These are phyloP conservation scores for Monosporascus ibericus DNA, from an alignment of 2,329 filamentous ascomycete species.

Conservation along the genomic window DNA sequence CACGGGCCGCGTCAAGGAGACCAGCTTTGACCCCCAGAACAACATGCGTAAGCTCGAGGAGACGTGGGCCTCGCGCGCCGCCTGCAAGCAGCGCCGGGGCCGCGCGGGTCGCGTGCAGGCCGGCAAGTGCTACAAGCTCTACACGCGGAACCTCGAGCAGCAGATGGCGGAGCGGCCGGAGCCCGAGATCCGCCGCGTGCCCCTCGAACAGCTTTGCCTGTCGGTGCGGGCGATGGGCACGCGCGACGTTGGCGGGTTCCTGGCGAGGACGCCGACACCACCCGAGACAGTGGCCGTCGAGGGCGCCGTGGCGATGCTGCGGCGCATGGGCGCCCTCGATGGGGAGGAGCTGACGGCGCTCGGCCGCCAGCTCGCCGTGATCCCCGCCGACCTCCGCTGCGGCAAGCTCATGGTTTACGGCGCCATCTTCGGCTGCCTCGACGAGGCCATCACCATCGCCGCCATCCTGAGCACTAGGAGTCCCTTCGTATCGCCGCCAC, in stretches of 20 bases:
- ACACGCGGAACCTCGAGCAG: conserved; percentile 76
- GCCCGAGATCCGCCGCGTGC: conserved; percentile 88
- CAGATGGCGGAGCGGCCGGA: conserved; percentile 86
- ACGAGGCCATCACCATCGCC: conserved; percentile 81
- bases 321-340: conserved; percentile 82
- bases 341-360: conserved; percentile 83
- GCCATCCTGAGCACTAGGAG: conserved; percentile 85
- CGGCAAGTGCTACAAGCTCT: conserved; percentile 92
- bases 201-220: conserved; percentile 87
- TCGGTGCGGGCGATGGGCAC: conserved; percentile 95
- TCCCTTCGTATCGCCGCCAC: conserved; percentile 75
- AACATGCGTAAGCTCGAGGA: conserved; percentile 94
- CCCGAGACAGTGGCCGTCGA: conserved; percentile 81
- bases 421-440: conserved; percentile 85
- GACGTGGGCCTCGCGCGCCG: conserved; percentile 89
- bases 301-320: conserved; percentile 71
- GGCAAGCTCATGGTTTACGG: conserved; percentile 95
- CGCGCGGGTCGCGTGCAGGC: conserved; percentile 89
- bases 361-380: conserved; percentile 89
- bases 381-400: conserved; percentile 86
- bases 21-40: conserved; percentile 82
- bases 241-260: conserved; percentile 70
- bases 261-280: conserved; percentile 81
- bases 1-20: conserved; percentile 92
- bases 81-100: conserved; percentile 89